These are phyloP conservation scores for Colletotrichum limetticola DNA, from an alignment of 2,329 filamentous ascomycete genomes.

Conservation along the genomic window DNA sequence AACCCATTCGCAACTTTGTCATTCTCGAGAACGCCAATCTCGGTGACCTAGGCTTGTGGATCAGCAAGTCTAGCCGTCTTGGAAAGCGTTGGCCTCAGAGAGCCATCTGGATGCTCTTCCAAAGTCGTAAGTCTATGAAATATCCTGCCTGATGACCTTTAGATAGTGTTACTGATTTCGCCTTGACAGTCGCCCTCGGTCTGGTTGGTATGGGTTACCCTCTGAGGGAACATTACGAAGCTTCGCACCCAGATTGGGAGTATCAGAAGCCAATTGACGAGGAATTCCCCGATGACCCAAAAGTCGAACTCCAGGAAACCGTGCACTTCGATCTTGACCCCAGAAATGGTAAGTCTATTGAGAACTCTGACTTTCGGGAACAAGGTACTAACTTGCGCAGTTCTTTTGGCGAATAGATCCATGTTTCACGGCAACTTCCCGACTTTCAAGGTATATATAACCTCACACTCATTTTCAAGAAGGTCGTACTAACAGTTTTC, in stretches of 20 bases:
- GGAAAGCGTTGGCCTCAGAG: slow-evolving; percentile 16
- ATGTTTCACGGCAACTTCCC: background rate
- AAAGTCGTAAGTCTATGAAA: slow-evolving; percentile 12
- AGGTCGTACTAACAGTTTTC: background rate
- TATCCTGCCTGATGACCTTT: background rate
- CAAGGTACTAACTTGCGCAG: background rate
- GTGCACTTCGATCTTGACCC: slow-evolving; percentile 38
- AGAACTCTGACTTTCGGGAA: no score
- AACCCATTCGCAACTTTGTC: slow-evolving; percentile 33
- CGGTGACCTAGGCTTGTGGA: slow-evolving; percentile 37
- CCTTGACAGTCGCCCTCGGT: slow-evolving; percentile 40
- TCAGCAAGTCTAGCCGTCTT: slow-evolving; percentile 23
- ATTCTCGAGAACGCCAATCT: slow-evolving; percentile 42
- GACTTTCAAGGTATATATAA: slow-evolving; percentile 26
- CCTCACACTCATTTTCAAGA: background rate
- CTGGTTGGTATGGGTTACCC: slow-evolving; percentile 42
- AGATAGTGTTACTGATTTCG: slow-evolving; percentile 6
- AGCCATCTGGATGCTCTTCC: slow-evolving; percentile 29
- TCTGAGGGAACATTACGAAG: background rate
- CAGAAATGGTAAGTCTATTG: slow-evolving; percentile 40
- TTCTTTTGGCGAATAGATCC: slow-evolving; percentile 7
- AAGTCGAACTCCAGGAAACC: slow-evolving; percentile 27
- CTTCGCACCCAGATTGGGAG: slow-evolving; percentile 7
- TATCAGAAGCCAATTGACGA: slow-evolving; percentile 18
- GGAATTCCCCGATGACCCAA: slow-evolving; percentile 11